Percentiles rank a stretch among this genome's conserved stretches.
Evolutionary conservation across 2,329 filamentous ascomycete species (phyloP).

Genomic region (Emergomyces orientalis): DNA sequence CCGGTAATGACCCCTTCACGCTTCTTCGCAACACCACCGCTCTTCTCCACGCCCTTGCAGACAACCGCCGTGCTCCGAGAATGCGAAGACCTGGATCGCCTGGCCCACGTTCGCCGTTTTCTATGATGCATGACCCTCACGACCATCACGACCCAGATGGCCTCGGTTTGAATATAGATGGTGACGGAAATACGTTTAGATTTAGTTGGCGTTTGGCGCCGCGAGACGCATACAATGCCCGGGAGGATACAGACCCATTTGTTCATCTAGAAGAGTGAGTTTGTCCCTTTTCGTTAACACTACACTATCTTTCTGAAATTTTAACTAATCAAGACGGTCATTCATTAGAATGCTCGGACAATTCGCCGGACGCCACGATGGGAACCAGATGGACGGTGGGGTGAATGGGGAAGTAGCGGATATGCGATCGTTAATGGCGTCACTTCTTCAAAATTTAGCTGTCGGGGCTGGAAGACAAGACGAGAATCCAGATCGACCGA

Average conservation of each 20-base stretch:
- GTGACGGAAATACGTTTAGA: not conserved
- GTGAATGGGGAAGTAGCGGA: conserved; percentile 12
- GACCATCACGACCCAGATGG: not conserved
- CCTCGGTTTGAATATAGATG: not conserved
- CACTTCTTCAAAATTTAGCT: conserved; percentile 47
- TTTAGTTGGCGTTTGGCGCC: conserved; percentile 35
- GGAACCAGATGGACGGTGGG: not conserved
- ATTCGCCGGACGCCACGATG: not conserved
- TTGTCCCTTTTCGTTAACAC: conserved; percentile 4
- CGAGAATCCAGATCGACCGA: not conserved
- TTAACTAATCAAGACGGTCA: not conserved
- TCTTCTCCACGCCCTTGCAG: not conserved
- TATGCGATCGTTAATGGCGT: conserved; percentile 19
- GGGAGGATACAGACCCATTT: conserved; percentile 38
- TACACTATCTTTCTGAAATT: not conserved
- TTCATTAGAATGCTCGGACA: not conserved
- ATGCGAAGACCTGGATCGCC: not conserved
- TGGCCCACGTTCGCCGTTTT: not conserved
- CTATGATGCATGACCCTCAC: not conserved
- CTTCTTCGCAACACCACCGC: not conserved
- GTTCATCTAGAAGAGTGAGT: conserved; percentile 43
- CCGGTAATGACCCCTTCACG: not conserved
- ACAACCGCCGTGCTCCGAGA: not conserved
- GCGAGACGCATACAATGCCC: conserved; percentile 44
- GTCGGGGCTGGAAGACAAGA: conserved; percentile 51